Conservation (phyloP, 140 eudicot genomes). For the Oenanthe javanica region DNA sequence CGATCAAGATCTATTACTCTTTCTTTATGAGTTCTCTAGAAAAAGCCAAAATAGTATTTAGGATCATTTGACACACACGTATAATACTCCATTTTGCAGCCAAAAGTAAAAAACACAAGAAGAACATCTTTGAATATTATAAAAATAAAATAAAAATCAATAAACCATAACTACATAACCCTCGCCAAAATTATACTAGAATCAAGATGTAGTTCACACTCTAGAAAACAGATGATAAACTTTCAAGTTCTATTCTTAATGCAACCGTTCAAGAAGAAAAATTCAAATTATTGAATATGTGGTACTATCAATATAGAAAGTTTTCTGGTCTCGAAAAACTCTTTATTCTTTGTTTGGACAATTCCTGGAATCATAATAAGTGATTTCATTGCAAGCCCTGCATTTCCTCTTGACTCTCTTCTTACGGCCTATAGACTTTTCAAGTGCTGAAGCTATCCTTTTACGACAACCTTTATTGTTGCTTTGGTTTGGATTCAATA, state of each 20-base stretch:
- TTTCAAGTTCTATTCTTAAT: neutral
- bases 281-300: too few relatives aligned
- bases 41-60: slow-evolving; percentile 16
- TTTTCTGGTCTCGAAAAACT: too few relatives aligned
- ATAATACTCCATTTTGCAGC: neutral
- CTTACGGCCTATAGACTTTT: too few relatives aligned
- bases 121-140: neutral
- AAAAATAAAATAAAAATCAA: neutral
- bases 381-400: too few relatives aligned
- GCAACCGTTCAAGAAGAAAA: neutral
- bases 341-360: too few relatives aligned
- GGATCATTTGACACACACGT: neutral
- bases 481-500: too few relatives aligned
- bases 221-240: neutral
- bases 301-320: too few relatives aligned
- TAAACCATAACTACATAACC: neutral
- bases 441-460: too few relatives aligned
- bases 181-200: neutral
- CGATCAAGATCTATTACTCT: slow-evolving; percentile 51
- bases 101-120: neutral
- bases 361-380: too few relatives aligned
- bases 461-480: too few relatives aligned
- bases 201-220: neutral
- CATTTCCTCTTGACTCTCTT: too few relatives aligned
- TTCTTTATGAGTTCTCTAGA: slow-evolving; percentile 59